These are phyloP conservation scores for Leptographium procerum DNA, from an alignment of 2,329 filamentous ascomycete genomes.

Conservation along the genomic window DNA sequence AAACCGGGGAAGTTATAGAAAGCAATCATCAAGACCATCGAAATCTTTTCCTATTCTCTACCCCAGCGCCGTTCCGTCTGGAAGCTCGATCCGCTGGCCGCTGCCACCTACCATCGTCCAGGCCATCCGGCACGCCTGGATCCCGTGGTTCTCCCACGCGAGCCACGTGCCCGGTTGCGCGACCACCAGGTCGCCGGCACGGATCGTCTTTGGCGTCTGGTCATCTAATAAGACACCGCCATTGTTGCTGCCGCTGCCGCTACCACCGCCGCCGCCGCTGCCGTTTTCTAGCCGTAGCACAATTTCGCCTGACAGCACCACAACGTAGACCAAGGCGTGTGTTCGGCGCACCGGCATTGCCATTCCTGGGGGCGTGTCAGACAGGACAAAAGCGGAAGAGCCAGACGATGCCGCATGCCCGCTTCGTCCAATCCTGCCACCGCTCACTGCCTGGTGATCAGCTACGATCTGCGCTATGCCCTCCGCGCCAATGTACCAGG, in stretches of 20 bases:
- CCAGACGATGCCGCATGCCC: not conserved
- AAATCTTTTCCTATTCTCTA: too few species aligned
- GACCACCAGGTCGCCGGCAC: slow-evolving; percentile 11
- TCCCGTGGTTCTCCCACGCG: slow-evolving; percentile 29
- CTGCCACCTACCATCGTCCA: slow-evolving; percentile 26
- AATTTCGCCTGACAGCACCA: not conserved
- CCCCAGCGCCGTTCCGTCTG: slow-evolving; percentile 23
- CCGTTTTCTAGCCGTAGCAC: not conserved
- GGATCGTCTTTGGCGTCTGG: not conserved
- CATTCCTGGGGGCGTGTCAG: not conserved
- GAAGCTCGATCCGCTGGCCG: slow-evolving; percentile 24
- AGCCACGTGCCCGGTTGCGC: slow-evolving; percentile 32
- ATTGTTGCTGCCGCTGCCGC: too few species aligned
- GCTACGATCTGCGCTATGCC: slow-evolving; percentile 20
- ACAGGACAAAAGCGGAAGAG: not conserved
- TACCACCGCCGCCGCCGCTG: not conserved
- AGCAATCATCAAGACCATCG: too few species aligned
- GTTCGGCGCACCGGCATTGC: not conserved
- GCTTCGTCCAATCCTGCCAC: not conserved
- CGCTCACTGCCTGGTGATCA: slow-evolving; percentile 12
- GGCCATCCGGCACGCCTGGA: slow-evolving; percentile 25
- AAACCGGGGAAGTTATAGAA: too few species aligned
- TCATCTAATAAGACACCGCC: too few species aligned
- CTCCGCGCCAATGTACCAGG: slow-evolving; percentile 18
- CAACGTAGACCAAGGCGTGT: not conserved